These are phyloP conservation scores for Nymphaea thermarum DNA, from an alignment of 164 flowering plant species.

Conservation along the genomic window DNA sequence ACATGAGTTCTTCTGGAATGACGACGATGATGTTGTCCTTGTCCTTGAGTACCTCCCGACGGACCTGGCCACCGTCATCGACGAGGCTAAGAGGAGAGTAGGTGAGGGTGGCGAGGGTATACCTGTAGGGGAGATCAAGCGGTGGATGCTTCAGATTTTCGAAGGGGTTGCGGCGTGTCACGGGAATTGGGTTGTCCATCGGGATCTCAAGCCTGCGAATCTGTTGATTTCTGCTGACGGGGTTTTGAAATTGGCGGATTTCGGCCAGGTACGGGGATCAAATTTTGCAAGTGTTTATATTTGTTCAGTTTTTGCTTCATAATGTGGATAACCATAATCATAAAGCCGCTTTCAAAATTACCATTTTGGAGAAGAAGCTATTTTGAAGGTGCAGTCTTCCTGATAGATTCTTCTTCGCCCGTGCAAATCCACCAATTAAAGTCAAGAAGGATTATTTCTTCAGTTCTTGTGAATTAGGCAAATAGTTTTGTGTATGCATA, in stretches of 20 bases:
- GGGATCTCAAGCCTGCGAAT: slow-evolving; percentile 83
- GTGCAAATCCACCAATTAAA: no score
- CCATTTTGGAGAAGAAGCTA: no score
- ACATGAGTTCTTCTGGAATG: slow-evolving; percentile 81
- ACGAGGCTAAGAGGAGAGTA: slow-evolving; percentile 35
- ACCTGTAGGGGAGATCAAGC: slow-evolving; percentile 49
- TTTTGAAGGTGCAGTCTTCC: no score
- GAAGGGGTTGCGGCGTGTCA: slow-evolving; percentile 66
- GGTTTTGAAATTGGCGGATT: slow-evolving; percentile 78
- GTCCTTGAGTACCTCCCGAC: slow-evolving; percentile 68
- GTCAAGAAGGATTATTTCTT: no score
- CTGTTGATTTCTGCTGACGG: slow-evolving; percentile 70
- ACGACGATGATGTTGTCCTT: slow-evolving; percentile 78
- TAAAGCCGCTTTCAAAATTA: no score
- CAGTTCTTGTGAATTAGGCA: no score
- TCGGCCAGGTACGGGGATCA: slow-evolving; percentile 54
- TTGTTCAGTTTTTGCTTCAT: no score
- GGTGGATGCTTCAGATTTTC: slow-evolving; percentile 84
- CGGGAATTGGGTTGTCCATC: slow-evolving; percentile 47
- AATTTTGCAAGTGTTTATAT: no score
- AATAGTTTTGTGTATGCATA: no score
- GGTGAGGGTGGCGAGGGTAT: slow-evolving; percentile 26
- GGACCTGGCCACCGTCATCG: slow-evolving; percentile 54
- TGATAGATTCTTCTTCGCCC: no score
- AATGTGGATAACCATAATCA: no score